Percentiles rank a stretch among this genome's conserved stretches.
Conservation (phyloP, 768 basidiomycete species). For the Mycena latifolia region DNA sequence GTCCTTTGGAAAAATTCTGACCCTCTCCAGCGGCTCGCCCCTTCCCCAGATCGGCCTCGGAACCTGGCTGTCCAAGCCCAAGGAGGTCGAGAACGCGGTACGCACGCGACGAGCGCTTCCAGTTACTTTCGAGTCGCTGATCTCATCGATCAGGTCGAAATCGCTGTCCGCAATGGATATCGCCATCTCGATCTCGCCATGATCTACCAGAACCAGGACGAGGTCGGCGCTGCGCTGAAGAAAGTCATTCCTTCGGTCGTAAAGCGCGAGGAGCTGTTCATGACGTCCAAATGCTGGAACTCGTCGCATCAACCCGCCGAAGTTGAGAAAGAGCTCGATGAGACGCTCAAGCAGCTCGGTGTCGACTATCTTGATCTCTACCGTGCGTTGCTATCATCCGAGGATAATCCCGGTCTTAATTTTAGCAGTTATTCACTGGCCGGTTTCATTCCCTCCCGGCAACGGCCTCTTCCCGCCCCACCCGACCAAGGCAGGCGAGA, state of each 20-base stretch:
- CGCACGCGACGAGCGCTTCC: conserved; percentile 33
- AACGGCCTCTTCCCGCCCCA: conserved; percentile 67
- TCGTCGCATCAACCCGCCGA: conserved; percentile 71
- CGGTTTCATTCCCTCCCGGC: conserved; percentile 74
- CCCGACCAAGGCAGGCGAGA: conserved; percentile 56
- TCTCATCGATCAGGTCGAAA: conserved; percentile 67
- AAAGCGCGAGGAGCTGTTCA: conserved; percentile 83
- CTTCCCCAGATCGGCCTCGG: conserved; percentile 88
- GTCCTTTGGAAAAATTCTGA: conserved; percentile 58
- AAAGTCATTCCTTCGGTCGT: conserved; percentile 84
- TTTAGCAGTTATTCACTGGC: conserved; percentile 81
- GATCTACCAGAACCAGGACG: conserved; percentile 85
- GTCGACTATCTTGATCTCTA: conserved; percentile 87
- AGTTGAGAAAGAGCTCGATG: conserved; percentile 82
- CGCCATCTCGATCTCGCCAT: conserved; percentile 88
- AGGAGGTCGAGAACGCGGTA: conserved; percentile 83
- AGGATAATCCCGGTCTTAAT: not conserved
- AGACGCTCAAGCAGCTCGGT: conserved; percentile 80
- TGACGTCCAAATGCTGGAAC: conserved; percentile 91
- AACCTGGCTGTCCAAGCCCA: conserved; percentile 82
- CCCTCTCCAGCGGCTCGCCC: conserved; percentile 58
- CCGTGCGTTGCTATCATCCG: conserved; percentile 53
- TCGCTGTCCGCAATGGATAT: conserved; percentile 82
- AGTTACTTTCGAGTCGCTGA: not conserved
- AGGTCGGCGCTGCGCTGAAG: conserved; percentile 80